A percentile compares a stretch with the other conserved stretches of the same genome.
These are phyloP conservation scores for Lodderomyces parapsilosis DNA, from an alignment of 1,139 yeast genomes.

Conservation along the genomic window DNA sequence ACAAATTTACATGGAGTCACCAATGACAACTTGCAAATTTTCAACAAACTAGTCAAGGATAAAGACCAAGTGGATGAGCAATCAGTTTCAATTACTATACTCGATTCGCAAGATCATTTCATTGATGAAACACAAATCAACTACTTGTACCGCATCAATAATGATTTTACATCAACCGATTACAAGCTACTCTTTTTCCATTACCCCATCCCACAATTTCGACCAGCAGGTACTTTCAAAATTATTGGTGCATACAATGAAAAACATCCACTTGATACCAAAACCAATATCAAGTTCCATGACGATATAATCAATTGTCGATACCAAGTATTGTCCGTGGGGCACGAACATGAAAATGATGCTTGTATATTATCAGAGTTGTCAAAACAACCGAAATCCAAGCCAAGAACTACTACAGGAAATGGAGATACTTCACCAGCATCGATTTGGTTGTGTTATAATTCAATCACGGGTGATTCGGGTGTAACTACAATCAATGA, in stretches of 20 bases:
- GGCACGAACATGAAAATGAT: slow-evolving; percentile 57
- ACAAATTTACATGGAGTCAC: slow-evolving; percentile 31
- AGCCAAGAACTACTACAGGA: background rate
- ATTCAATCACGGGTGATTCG: slow-evolving; percentile 39
- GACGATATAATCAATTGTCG: slow-evolving; percentile 39
- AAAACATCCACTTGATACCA: slow-evolving; percentile 37
- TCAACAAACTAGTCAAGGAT: slow-evolving; percentile 8
- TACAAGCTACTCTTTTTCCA: slow-evolving; percentile 48
- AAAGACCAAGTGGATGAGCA: slow-evolving; percentile 12
- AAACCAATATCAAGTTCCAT: slow-evolving; percentile 32
- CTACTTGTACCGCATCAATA: slow-evolving; percentile 24
- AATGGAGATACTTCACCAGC: slow-evolving; percentile 7
- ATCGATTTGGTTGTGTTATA: slow-evolving; percentile 41
- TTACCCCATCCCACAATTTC: slow-evolving; percentile 50
- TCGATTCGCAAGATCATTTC: slow-evolving; percentile 32
- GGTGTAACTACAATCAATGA: slow-evolving; percentile 28
- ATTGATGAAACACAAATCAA: slow-evolving; percentile 34
- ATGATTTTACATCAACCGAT: slow-evolving; percentile 3
- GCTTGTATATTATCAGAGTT: slow-evolving; percentile 41
- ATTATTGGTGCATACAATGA: slow-evolving; percentile 51
- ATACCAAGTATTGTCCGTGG: slow-evolving; percentile 48
- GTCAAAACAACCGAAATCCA: slow-evolving; percentile 5
- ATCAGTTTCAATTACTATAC: slow-evolving; percentile 28
- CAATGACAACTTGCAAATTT: slow-evolving; percentile 32
- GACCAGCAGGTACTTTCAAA: slow-evolving; percentile 49